Percentiles rank a stretch among this genome's conserved stretches.
These are phyloP conservation scores for Huntiella moniliformis DNA, from an alignment of 2,329 filamentous ascomycete genomes.

Conservation along the genomic window DNA sequence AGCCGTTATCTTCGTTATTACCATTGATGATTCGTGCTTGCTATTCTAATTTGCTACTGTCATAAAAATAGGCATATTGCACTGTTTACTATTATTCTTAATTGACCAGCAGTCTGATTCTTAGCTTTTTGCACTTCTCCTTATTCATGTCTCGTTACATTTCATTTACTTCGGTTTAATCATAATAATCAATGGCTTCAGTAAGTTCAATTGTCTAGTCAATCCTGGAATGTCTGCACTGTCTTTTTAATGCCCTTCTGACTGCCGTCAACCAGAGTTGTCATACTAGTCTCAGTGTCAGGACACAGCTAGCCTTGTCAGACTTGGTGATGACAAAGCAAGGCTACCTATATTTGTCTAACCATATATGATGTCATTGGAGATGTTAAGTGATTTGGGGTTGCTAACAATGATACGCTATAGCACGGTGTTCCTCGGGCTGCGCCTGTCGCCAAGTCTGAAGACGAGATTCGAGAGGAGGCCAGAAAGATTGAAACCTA, in stretches of 20 bases:
- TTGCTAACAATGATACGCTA: background rate
- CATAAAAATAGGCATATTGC: too few relatives aligned
- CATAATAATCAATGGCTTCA: too few relatives aligned
- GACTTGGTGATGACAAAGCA: background rate
- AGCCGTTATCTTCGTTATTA: too few relatives aligned
- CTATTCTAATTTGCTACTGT: too few relatives aligned
- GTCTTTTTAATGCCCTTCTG: background rate
- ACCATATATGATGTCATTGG: too few relatives aligned
- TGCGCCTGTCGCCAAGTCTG: conserved; percentile 35
- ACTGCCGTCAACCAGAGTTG: background rate
- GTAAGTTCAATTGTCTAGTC: too few relatives aligned
- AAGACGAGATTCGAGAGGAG: conserved; percentile 53
- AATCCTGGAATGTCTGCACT: background rate
- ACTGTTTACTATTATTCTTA: too few relatives aligned
- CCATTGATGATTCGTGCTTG: too few relatives aligned
- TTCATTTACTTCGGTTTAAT: too few relatives aligned
- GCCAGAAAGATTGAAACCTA: conserved; percentile 60
- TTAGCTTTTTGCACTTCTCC: too few relatives aligned
- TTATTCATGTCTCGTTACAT: too few relatives aligned
- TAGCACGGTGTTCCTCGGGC: conserved; percentile 73
- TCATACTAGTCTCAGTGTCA: background rate
- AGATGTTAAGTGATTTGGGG: background rate
- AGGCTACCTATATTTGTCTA: background rate
- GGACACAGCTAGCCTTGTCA: background rate
- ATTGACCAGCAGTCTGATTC: too few relatives aligned